Evolutionary conservation across 202 grass and related monocot genomes (phyloP), one percentile per base, ranked within the genome.

Genomic region (Alloteropsis angusta): DNA sequence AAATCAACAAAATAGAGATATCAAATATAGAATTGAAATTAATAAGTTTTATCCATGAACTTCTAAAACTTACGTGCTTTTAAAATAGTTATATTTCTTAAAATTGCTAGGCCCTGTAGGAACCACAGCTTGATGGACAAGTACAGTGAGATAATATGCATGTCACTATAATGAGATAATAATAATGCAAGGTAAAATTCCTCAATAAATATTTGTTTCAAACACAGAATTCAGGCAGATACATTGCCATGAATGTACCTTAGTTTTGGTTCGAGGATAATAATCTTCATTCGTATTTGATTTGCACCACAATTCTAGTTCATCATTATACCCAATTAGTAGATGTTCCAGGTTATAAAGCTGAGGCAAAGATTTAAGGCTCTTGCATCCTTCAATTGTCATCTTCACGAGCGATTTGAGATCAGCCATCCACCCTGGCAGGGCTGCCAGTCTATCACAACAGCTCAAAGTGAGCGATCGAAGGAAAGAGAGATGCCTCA

Each of bases 331-430:
- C 7, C 18, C 1, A 44, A 75, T 28, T 0, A 59, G 14, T 28
- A 75, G 53, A 45, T 59, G 0, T 45, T 75, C 14, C 7, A 75
- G 53, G 5, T 5, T 11, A 10, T 15, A n/a, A 47, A 72, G 17
- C 46, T 53, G 16, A 54, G 68, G 68, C 68, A 72, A 53, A 14
- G 46, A 72, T 18, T 72, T 72, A 30, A 72, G 68, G 47, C 68
- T 37, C 4, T 4, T 54, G 17, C 68, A 72, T 54, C 18, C 68
- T 37, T 72, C 68, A 72, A 72, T 72, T 72, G 68, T 72, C 3
- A 72, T 13, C 68, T 14, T 72, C 30, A 14, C 30, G 13, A 74
- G 71, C 43, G 53, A 59, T 2, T 26, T 43, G 13, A 74, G 71
- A 22, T 59, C 53, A 74, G 47, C 28, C 32, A 72, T 53, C 47